These are phyloP conservation scores for Pterocarpus macrocarpus DNA, from an alignment of 306 rosid genomes.

Conservation along the genomic window DNA sequence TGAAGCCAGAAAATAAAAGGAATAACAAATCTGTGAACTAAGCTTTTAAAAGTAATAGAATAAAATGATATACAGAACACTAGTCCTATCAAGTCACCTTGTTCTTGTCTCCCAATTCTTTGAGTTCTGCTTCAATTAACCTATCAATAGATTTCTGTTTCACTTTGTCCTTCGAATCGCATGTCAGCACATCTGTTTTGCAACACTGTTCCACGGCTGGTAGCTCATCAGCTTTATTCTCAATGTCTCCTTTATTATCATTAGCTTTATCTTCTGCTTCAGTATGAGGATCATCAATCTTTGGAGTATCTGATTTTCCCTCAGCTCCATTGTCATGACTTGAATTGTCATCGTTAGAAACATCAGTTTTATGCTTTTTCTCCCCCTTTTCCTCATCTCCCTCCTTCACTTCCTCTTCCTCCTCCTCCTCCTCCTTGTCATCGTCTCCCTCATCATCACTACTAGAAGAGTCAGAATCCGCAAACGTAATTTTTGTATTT, in stretches of 20 bases:
- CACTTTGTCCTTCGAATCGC: conserved; percentile 53
- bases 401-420: conserved; percentile 24
- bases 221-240: conserved; percentile 59
- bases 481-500: conserved; percentile 80
- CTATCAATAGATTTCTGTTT: conserved; percentile 78
- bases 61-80: neutral
- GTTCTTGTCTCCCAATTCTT: conserved; percentile 77
- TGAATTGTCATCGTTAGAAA: conserved; percentile 43
- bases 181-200: conserved; percentile 54
- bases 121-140: conserved; percentile 84
- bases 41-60: conserved; percentile 25
- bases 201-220: conserved; percentile 70
- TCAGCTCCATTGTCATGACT: conserved; percentile 42
- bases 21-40: conserved; percentile 3
- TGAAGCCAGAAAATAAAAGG: neutral
- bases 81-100: conserved; percentile 65
- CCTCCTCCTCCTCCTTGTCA: conserved; percentile 42
- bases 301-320: conserved; percentile 53
- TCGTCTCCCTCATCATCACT: conserved; percentile 48
- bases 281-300: conserved; percentile 46
- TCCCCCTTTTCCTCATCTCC: conserved; percentile 49
- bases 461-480: conserved; percentile 77
- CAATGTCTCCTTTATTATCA: conserved; percentile 45
- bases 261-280: conserved; percentile 53
- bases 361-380: conserved; percentile 54